Base-by-base conservation (phyloP, 2,329 filamentous ascomycete genomes). In the Arthrobotrys sinensis region DNA sequence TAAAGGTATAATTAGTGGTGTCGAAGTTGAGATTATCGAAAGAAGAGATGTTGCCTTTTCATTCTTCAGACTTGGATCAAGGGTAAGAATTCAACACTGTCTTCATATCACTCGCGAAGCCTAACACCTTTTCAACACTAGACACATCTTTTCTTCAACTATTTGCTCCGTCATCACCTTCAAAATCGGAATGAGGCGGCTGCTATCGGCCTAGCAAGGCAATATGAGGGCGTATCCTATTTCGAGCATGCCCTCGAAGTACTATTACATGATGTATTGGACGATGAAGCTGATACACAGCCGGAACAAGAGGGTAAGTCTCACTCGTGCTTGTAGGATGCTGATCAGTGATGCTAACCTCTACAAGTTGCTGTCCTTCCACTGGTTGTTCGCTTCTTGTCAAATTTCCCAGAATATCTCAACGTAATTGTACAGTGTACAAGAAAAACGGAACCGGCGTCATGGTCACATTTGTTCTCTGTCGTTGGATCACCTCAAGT, bases 351-450 rank as follows among this genome's bases (percentile, higher is more conserved):
- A 50, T 43, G 34, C n/a, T 84, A 85, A 70, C 85, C 85, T 4
- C 76, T 79, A 1, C 34, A 86, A 81, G 85, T 85, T 60, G 87
- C 87, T 14, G 83, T 88, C 4, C 82, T 89, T 11, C 87, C 87
- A 8, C 86, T 85, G 45, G 86, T 88, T 1, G 83, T 88, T n/a
- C 87, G 86, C 0, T 88, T 88, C 80, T 83, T 89, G 16, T 88
- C 81, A 1, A 80, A 82, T 32, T 82, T 82, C 55, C 81, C 91
- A 91, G 70, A 90, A 93, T 99, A 97, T 82, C 90, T 98, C 14
- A 95, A 98, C 82, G 96, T 98, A 73, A 91, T 99, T 24, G 92
- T 99, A 19, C 96, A 97, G 85, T 99, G 96, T 85, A 97, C 96
- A 0, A 91, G 96, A 68, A 99, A 99, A 85, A 99, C 96, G 0